Base-by-base conservation (phyloP, 345 rosid species). In the Brassica rapa region DNA sequence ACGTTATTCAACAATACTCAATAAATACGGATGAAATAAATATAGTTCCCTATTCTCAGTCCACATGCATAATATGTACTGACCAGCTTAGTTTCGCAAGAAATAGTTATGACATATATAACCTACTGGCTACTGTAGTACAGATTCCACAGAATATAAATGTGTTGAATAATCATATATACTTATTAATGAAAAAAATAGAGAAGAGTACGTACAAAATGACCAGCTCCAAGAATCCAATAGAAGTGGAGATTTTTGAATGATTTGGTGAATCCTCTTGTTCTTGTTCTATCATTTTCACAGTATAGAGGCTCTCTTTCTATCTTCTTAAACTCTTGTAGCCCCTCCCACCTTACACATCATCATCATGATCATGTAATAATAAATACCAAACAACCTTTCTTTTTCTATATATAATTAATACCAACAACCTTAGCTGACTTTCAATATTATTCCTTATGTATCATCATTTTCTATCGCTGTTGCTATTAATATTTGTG, bases 191-290 rank as follows among this genome's bases (percentile, higher is more conserved):
- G 27, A 56, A 59, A 14, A 4, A 0, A 23, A 14, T 3, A 70
- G 55, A 59, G 10, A 39, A 60, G 46, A 43, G 39, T n/a, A 64
- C 96, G 92, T 87, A 94, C 98, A 83, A 89, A 94, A 79, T 94
- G 98, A 62, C 98, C 98, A n/a, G 98, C 96, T 65, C 88, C 88
- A 70, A 94, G 95, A 84, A 94, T 89, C 98, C 98, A 94, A 73
- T 84, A 92, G 10, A 94, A 92, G 37, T 85, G 90, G 9, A 94
- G 81, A 75, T 92, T 94, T 77, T 88, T 85, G 85, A 85, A 88
- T 0, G 97, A 87, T 76, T 84, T 92, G 68, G 73, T 74, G 85
- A 94, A 94, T 24, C 91, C 98, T 86, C 75, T 88, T 30, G 72
- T 68, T 15, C 93, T 90, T n/a, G 3, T 7, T 19, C 3, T 53